A percentile compares a stretch with the other conserved stretches of the same genome.
These are phyloP conservation scores for Dendrobium chrysotoxum DNA, from an alignment of 106 monocot species.

Conservation along the genomic window DNA sequence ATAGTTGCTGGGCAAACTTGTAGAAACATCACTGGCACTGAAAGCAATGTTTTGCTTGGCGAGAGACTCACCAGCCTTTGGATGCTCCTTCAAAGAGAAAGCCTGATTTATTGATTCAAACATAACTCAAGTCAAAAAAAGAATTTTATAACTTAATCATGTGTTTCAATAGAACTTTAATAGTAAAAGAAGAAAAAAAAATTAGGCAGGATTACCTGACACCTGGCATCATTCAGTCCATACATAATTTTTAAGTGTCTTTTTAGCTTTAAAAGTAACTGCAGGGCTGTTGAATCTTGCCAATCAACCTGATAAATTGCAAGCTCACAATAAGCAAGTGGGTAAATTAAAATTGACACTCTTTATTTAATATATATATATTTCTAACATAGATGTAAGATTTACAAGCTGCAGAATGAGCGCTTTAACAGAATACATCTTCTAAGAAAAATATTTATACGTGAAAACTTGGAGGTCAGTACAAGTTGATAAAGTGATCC, in stretches of 20 bases:
- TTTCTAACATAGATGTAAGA: neutral
- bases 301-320: slow-evolving; percentile 66
- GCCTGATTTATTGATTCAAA: slow-evolving; percentile 41
- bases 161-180: neutral
- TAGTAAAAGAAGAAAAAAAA: neutral
- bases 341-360: neutral
- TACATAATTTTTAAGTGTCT: slow-evolving; percentile 85
- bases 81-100: slow-evolving; percentile 78
- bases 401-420: neutral
- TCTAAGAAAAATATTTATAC: neutral
- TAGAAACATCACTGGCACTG: slow-evolving; percentile 36
- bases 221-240: slow-evolving; percentile 70
- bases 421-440: neutral
- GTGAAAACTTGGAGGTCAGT: neutral
- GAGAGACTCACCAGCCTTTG: slow-evolving; percentile 71
- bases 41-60: slow-evolving; percentile 80
- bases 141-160: neutral
- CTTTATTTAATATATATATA: neutral
- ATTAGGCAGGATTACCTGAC: slow-evolving; percentile 52
- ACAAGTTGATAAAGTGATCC: neutral
- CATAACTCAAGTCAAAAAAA: neutral
- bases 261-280: slow-evolving; percentile 87
- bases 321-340: neutral
- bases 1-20: slow-evolving; percentile 33
- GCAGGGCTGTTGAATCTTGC: slow-evolving; percentile 77